These are phyloP conservation scores for Xylaria sp. DNA, from an alignment of 2,329 filamentous ascomycete species.

Conservation along the genomic window DNA sequence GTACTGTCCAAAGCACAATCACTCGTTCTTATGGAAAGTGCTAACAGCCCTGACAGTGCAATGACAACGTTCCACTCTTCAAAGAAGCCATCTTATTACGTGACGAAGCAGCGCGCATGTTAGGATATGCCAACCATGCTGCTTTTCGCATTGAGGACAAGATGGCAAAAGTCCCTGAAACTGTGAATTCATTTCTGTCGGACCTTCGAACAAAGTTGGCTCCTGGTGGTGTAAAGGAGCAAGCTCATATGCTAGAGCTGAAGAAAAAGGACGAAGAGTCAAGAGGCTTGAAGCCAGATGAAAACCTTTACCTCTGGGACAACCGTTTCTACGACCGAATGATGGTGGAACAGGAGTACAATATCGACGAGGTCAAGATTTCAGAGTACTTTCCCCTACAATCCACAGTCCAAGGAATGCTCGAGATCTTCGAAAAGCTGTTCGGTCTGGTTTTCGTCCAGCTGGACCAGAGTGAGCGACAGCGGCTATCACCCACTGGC, in stretches of 20 bases:
- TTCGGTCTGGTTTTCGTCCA: conserved; percentile 84
- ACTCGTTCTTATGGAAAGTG: too few relatives aligned
- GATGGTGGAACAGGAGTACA: conserved; percentile 83
- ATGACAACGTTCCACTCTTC: conserved; percentile 78
- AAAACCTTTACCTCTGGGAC: conserved; percentile 85
- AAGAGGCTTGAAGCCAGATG: conserved; percentile 69
- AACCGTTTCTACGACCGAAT: conserved; percentile 82
- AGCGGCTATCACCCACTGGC: conserved; percentile 71
- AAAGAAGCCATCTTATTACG: conserved; percentile 78
- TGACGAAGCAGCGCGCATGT: conserved; percentile 79
- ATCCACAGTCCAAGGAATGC: conserved; percentile 79
- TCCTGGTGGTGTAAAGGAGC: conserved; percentile 77
- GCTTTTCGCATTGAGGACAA: conserved; percentile 82
- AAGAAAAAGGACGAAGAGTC: conserved; percentile 77
- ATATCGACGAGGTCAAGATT: conserved; percentile 81
- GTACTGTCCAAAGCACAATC: conserved; percentile 47
- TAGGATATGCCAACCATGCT: conserved; percentile 82
- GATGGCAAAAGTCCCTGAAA: conserved; percentile 83
- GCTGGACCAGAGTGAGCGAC: conserved; percentile 73
- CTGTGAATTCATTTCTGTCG: conserved; percentile 76
- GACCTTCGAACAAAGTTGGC: conserved; percentile 75
- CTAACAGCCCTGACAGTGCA: conserved; percentile 59
- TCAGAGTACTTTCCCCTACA: conserved; percentile 86
- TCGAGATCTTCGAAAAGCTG: conserved; percentile 84
- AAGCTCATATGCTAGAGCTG: conserved; percentile 74